Evolutionary conservation across 805 yeast genomes (phyloP).

Genomic region (Saccharomycopsis amapae): DNA sequence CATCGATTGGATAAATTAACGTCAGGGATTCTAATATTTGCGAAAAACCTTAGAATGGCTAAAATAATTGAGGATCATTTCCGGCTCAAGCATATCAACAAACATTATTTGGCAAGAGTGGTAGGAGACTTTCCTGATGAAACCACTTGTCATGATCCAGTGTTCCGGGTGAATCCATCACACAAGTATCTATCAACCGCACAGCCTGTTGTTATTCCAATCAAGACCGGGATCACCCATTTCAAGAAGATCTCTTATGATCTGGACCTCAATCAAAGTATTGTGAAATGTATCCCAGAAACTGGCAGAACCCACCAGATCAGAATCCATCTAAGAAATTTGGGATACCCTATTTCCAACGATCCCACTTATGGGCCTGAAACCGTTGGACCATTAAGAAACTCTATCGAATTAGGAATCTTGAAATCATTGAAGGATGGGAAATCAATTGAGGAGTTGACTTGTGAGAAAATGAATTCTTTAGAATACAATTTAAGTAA

Average conservation of each 20-base stretch:
- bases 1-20: constrained; percentile 61
- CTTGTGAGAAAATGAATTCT: neutral
- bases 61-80: constrained; percentile 58
- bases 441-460: neutral
- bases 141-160: constrained; percentile 50
- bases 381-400: constrained; percentile 4
- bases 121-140: constrained; percentile 73
- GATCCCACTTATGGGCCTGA: constrained; percentile 64
- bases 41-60: constrained; percentile 72
- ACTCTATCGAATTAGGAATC: constrained; percentile 5
- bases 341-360: constrained; percentile 88
- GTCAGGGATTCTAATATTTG: constrained; percentile 87
- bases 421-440: constrained; percentile 2
- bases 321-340: constrained; percentile 79
- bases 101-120: constrained; percentile 84
- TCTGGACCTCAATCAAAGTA: constrained; percentile 45
- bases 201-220: constrained; percentile 26
- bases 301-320: constrained; percentile 97
- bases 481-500: neutral
- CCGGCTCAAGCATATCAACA: constrained; percentile 62
- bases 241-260: constrained; percentile 67
- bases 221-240: constrained; percentile 63
- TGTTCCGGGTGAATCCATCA: constrained; percentile 60
- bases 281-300: constrained; percentile 77
- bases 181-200: constrained; percentile 18